Evolutionary conservation across 2,329 filamentous ascomycete species (phyloP).

Genomic region (Gnomoniopsis sp.): DNA sequence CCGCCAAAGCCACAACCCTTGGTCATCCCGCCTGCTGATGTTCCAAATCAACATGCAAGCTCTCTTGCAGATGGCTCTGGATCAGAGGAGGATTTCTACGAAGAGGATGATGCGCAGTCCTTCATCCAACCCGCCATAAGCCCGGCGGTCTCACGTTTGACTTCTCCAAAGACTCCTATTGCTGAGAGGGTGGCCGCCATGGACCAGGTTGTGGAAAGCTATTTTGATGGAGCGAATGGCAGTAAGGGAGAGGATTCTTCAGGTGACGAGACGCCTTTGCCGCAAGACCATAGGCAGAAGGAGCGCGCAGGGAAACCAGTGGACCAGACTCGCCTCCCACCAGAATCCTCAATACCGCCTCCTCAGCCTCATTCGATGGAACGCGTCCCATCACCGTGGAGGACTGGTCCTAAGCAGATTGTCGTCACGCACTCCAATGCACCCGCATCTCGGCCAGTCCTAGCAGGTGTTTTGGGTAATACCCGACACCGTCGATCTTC

Average conservation of each 20-base stretch:
- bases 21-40: background rate
- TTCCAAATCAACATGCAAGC: background rate
- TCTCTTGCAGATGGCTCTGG: constrained; percentile 19
- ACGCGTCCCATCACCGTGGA: constrained; percentile 35
- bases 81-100: constrained; percentile 36
- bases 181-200: constrained; percentile 56
- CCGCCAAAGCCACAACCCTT: constrained; percentile 1
- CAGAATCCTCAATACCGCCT: constrained; percentile 3
- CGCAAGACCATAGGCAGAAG: background rate
- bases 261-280: constrained; percentile 8
- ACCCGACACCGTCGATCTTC: constrained; percentile 47
- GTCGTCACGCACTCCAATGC: constrained; percentile 22
- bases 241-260: constrained; percentile 11
- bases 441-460: constrained; percentile 31
- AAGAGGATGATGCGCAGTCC: constrained; percentile 56
- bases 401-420: constrained; percentile 37
- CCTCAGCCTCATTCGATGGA: constrained; percentile 17
- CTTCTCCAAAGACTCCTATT: constrained; percentile 51
- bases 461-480: constrained; percentile 46
- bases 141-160: constrained; percentile 51
- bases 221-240: constrained; percentile 27
- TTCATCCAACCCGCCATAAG: constrained; percentile 59
- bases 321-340: background rate
- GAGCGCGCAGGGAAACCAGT: background rate
- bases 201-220: constrained; percentile 37